Evolutionary conservation across 1,284 basidiomycete genomes (phyloP).

Genomic region (Quambalaria eucalypti): DNA sequence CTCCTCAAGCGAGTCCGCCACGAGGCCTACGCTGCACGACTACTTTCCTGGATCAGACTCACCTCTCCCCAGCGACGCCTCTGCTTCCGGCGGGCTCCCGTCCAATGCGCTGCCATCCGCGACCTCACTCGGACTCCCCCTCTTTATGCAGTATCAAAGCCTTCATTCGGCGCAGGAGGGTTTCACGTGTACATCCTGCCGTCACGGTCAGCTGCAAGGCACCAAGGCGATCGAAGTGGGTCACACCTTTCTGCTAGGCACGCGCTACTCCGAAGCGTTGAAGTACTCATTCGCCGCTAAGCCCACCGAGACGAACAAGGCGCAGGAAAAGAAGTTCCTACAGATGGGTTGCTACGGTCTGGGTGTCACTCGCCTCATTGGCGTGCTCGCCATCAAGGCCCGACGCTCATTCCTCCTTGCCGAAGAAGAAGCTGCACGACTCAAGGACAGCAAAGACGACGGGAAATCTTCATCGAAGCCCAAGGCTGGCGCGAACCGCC

Average conservation of each 20-base stretch:
- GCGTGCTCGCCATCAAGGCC: conserved; percentile 35
- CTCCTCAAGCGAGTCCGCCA: not conserved
- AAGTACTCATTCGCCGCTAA: conserved; percentile 17
- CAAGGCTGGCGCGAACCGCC: no score
- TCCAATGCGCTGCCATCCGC: no score
- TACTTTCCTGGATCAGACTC: not conserved
- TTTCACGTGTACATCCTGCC: conserved; percentile 3
- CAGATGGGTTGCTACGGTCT: conserved; percentile 50
- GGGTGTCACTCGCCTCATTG: conserved; percentile 45
- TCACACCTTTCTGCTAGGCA: conserved; percentile 47
- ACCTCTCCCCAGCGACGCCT: no score
- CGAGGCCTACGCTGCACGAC: not conserved
- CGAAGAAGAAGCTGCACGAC: no score
- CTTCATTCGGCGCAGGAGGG: not conserved
- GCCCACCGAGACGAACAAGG: not conserved
- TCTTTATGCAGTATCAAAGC: not conserved
- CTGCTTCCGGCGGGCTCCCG: no score
- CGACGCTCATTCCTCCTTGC: not conserved
- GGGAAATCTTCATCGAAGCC: no score
- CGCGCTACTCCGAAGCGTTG: conserved; percentile 41
- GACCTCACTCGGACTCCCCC: no score
- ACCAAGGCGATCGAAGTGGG: conserved; percentile 46
- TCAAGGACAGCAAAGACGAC: no score
- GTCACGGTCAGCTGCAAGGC: conserved; percentile 11
- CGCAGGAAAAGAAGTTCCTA: conserved; percentile 9